Base-by-base conservation (phyloP, 1,284 basidiomycete genomes). In the Ustilago shanxiensis region DNA sequence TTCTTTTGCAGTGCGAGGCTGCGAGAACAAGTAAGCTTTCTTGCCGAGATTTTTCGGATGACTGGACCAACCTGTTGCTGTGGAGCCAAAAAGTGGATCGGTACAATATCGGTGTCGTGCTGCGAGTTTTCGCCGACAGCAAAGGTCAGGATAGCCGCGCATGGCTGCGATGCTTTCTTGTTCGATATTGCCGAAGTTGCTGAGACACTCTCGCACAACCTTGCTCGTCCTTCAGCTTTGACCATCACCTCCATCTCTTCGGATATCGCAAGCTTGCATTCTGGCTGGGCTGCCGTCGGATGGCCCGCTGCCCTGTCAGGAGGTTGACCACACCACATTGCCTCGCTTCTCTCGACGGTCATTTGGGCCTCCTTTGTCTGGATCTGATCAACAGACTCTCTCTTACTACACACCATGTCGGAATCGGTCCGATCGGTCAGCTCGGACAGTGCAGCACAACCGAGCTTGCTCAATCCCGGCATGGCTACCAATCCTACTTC, bases 401-500 rank as follows among this genome's bases (percentile, higher is more conserved):
- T 49, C 24, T 35, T 57, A 10, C 54, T 51, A 22, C 68, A 41
- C 26, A 39, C 45, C 22, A 29, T 37, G 35, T 70, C 62, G 57
- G 62, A 70, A 45, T 45, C 67, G 7, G 33, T 59, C 56, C 67
- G 57, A 57, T 61, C 70, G 22, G 44, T 33, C 28, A 65, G 55
- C 63, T 44, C 56, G 4, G 47, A 63, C 39, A 31, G 50, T 26
- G 20, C 51, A 3, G 9, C 64, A 28, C 68, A 60, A 28, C 73
- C 69, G 20, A 60, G 57, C 3, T 49, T 77, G 33, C 50, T 77
- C 35, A 72, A 77, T 44, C 70, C 74, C 18, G 74, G 74, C 2
- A 72, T 72, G 70, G 56, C 61, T 14, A 77, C 74, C n/a, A 47
- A 72, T n/a, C 70, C 74, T 0, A 69, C 66, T 13, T 60, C 70